These are phyloP conservation scores for Lotmaria passim DNA, from an alignment of 208 protist species.

Conservation along the genomic window DNA sequence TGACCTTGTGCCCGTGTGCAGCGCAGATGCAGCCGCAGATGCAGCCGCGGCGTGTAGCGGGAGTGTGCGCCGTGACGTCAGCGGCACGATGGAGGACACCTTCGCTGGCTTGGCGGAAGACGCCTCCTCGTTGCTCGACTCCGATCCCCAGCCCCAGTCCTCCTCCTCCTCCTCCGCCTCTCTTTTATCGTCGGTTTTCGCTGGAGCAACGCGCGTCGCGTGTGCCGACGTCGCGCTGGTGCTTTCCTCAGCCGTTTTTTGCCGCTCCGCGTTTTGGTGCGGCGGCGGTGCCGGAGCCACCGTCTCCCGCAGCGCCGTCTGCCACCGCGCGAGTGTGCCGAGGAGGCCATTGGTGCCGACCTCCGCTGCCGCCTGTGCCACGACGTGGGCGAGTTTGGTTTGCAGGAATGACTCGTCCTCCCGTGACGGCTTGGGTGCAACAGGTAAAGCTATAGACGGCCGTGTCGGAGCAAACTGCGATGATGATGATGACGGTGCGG, in stretches of 20 bases:
- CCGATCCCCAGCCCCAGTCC: slow-evolving; percentile 26
- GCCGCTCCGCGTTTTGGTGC: neutral
- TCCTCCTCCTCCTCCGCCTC: neutral
- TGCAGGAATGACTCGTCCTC: slow-evolving; percentile 3
- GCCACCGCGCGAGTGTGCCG: slow-evolving; percentile 45
- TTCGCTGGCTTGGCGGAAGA: too few species aligned
- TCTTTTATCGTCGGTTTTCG: neutral
- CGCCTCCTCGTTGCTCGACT: slow-evolving; percentile 15
- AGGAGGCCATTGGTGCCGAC: slow-evolving; percentile 38
- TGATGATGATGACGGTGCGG: neutral
- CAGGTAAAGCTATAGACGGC: too few species aligned
- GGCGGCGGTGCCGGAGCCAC: slow-evolving; percentile 42
- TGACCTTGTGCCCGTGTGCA: too few species aligned
- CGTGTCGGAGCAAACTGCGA: neutral
- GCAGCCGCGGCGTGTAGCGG: too few species aligned
- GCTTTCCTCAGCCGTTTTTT: neutral
- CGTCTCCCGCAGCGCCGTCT: slow-evolving; percentile 40
- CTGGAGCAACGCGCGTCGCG: neutral
- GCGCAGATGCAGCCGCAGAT: too few species aligned
- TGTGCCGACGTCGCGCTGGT: neutral
- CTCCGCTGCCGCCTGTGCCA: slow-evolving; percentile 15
- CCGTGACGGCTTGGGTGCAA: too few species aligned
- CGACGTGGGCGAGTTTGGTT: neutral
- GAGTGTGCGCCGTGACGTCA: too few species aligned
- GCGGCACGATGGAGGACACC: too few species aligned